Percentiles rank a stretch among this genome's conserved stretches.
Evolutionary conservation across 2,329 filamentous ascomycete genomes (phyloP).

Genomic region (Alternaria alternata): DNA sequence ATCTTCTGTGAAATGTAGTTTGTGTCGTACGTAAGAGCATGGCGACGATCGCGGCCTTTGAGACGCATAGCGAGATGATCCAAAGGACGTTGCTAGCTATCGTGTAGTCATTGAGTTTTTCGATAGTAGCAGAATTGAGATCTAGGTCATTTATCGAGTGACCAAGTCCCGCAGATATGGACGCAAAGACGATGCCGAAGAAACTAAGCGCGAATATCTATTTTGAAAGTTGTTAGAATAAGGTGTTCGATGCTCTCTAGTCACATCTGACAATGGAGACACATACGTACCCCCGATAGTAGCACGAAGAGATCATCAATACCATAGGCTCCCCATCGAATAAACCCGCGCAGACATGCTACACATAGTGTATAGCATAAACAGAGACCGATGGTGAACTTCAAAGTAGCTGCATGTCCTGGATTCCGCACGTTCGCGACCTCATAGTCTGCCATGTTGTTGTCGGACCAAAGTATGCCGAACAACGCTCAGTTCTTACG

Average conservation of each 20-base stretch:
- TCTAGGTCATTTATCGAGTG: too few species aligned
- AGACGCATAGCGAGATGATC: too few species aligned
- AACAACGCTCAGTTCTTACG: neutral
- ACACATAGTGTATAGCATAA: slow-evolving; percentile 23
- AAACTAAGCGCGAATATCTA: too few species aligned
- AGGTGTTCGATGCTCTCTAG: neutral
- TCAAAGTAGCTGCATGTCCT: slow-evolving; percentile 15
- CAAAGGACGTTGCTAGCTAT: too few species aligned
- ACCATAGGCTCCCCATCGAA: slow-evolving; percentile 16
- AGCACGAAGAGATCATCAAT: slow-evolving; percentile 17
- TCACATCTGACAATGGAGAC: neutral
- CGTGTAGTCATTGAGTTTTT: too few species aligned
- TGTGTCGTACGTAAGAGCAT: too few species aligned
- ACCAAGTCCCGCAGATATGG: too few species aligned
- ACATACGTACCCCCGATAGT: slow-evolving; percentile 11
- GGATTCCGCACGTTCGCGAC: neutral
- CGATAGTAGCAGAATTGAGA: too few species aligned
- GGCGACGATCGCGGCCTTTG: too few species aligned
- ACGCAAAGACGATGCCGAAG: too few species aligned
- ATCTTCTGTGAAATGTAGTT: too few species aligned
- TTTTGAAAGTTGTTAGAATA: too few species aligned
- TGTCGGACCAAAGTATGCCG: neutral
- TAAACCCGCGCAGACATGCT: slow-evolving; percentile 14
- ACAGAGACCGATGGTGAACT: slow-evolving; percentile 17
- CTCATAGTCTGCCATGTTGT: neutral